Conservation (phyloP, 2,329 filamentous ascomycete genomes). For the Orbilia ellipsospora region DNA sequence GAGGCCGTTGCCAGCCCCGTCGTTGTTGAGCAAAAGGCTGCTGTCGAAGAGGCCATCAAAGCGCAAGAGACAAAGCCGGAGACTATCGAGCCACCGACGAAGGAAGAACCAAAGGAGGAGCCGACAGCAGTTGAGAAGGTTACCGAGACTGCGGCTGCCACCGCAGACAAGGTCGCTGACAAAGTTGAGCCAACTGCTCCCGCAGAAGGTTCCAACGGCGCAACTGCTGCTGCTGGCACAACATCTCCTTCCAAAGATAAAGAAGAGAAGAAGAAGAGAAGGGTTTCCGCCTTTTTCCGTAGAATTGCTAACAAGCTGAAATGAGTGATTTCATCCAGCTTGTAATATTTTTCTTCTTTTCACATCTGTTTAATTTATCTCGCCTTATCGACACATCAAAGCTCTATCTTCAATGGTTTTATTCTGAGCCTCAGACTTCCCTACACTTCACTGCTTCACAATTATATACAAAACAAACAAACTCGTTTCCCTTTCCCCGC, state of each 20-base stretch:
- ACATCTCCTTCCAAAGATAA: constrained; percentile 16
- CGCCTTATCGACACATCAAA: constrained; percentile 25
- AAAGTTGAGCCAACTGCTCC: constrained; percentile 32
- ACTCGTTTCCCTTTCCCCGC: constrained; percentile 10
- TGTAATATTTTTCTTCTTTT: constrained; percentile 3
- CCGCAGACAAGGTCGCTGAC: constrained; percentile 32
- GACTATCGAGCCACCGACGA: constrained; percentile 34
- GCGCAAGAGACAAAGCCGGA: constrained; percentile 41
- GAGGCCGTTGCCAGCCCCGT: constrained; percentile 77
- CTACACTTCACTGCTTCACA: constrained; percentile 10
- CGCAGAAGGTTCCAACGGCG: constrained; percentile 18
- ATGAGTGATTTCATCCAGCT: constrained; percentile 20
- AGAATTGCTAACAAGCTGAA: constrained; percentile 41
- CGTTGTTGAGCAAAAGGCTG: constrained; percentile 79
- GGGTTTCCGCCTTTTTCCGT: constrained; percentile 46
- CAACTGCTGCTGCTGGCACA: neutral
- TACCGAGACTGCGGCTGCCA: neutral
- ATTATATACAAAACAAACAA: constrained; percentile 13
- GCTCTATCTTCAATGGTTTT: constrained; percentile 36
- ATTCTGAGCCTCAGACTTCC: neutral
- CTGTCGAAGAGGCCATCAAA: constrained; percentile 68
- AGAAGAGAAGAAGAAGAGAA: constrained; percentile 51
- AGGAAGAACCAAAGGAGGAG: constrained; percentile 17
- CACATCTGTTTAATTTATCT: neutral
- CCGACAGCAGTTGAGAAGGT: constrained; percentile 20